Conservation (phyloP, 768 basidiomycete species). For the Panus rudis region DNA sequence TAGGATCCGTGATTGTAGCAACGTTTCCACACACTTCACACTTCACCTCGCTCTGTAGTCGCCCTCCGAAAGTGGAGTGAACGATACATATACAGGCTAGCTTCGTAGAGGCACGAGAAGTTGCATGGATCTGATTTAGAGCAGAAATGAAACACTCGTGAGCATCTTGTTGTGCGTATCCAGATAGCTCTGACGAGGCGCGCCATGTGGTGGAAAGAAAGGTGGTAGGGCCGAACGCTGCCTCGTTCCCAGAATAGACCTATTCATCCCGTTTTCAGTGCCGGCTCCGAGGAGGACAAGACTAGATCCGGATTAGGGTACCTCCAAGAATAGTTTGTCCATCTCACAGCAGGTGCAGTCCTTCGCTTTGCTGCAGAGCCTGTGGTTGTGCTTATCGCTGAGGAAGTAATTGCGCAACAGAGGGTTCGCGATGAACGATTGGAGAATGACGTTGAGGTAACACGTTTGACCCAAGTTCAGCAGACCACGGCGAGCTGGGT, state of each 20-base stretch:
- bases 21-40: constrained; percentile 80
- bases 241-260: constrained; percentile 40
- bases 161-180: constrained; percentile 92
- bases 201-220: constrained; percentile 85
- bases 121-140: constrained; percentile 82
- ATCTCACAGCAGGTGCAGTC: constrained; percentile 91
- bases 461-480: constrained; percentile 91
- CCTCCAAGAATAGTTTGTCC: constrained; percentile 80
- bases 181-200: constrained; percentile 70
- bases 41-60: constrained; percentile 80
- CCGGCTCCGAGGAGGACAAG: not conserved
- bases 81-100: constrained; percentile 85
- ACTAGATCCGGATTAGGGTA: constrained; percentile 16
- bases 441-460: constrained; percentile 88
- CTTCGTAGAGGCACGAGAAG: constrained; percentile 66
- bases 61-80: constrained; percentile 84
- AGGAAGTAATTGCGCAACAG: constrained; percentile 85
- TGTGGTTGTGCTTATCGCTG: constrained; percentile 79
- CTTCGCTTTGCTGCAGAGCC: constrained; percentile 58
- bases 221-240: constrained; percentile 73
- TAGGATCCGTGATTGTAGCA: constrained; percentile 78
- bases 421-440: constrained; percentile 86
- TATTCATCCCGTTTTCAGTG: constrained; percentile 12
- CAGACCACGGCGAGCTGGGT: constrained; percentile 70
- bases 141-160: constrained; percentile 83